Conservation (phyloP, 345 rosid genomes). For the Acer saccharum region DNA sequence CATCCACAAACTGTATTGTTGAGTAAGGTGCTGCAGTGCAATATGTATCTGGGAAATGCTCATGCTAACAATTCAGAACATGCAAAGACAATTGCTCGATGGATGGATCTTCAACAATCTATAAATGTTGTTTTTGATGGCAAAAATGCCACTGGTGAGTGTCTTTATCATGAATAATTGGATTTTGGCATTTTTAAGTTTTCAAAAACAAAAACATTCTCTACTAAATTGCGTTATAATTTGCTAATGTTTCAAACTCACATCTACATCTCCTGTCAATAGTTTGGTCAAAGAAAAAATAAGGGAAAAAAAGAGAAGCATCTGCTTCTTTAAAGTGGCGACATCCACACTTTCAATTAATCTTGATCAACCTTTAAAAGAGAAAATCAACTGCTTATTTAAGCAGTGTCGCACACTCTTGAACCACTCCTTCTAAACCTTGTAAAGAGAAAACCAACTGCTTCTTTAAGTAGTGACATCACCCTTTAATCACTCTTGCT, state of each 20-base stretch:
- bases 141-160: conserved; percentile 74
- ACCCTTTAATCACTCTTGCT: too few species aligned
- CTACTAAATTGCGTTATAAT: neutral
- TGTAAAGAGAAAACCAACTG: neutral
- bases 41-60: conserved; percentile 71
- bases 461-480: neutral
- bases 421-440: neutral
- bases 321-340: neutral
- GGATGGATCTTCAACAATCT: conserved; percentile 93
- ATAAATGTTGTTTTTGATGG: conserved; percentile 75
- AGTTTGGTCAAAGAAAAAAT: neutral
- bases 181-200: neutral
- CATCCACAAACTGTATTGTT: conserved; percentile 85
- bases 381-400: neutral
- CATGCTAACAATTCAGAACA: conserved; percentile 38
- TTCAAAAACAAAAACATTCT: neutral
- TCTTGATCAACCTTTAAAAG: neutral
- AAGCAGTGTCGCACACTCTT: neutral
- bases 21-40: conserved; percentile 66
- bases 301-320: neutral
- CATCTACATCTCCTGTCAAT: neutral
- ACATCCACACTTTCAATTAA: neutral
- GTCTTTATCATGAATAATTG: neutral
- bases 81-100: conserved; percentile 43
- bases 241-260: neutral